A percentile compares a stretch with the other conserved stretches of the same genome.
phyloP scores from a whole-genome alignment of 352 stramenopile genomes.

The Pythium angustatum region DNA sequence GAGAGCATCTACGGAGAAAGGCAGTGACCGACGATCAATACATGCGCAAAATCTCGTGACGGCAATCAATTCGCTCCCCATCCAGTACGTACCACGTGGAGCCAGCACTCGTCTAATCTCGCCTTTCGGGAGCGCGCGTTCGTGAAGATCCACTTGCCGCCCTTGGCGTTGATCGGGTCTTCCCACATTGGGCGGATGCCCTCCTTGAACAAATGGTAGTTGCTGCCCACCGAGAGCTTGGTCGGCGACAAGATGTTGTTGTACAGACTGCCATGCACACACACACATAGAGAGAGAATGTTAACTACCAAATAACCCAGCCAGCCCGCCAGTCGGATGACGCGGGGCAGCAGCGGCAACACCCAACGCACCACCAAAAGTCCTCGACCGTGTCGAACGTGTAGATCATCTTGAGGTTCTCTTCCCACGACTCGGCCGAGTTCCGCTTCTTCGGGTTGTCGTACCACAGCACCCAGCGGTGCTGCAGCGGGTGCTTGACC shows the following conservation, averaged over 20 bases:
- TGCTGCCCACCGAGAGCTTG: constrained; percentile 90
- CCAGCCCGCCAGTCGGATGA: no score
- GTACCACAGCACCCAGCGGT: constrained; percentile 89
- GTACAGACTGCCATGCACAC: constrained; percentile 62
- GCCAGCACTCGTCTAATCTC: constrained; percentile 95
- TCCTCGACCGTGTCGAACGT: constrained; percentile 95
- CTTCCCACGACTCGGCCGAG: constrained; percentile 85
- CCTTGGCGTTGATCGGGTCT: constrained; percentile 93
- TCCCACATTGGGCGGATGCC: constrained; percentile 98
- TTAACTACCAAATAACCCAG: not conserved
- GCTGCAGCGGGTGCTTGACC: constrained; percentile 83
- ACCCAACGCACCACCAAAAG: constrained; percentile 92
- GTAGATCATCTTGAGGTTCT: constrained; percentile 92
- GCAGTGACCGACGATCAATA: not conserved
- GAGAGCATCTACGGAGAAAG: constrained; percentile 83
- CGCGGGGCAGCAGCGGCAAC: no score
- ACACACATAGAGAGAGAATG: not conserved
- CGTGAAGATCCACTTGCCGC: constrained; percentile 97
- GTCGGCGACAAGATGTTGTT: constrained; percentile 94
- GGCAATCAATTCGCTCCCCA: no score
- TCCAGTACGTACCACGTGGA: constrained; percentile 92
- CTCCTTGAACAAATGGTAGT: constrained; percentile 98
- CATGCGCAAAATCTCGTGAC: no score
- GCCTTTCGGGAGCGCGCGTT: constrained; percentile 92
- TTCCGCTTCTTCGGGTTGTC: constrained; percentile 90